Base-by-base conservation (phyloP, 805 yeast species). In the Maudiozyma serrabonitensis region DNA sequence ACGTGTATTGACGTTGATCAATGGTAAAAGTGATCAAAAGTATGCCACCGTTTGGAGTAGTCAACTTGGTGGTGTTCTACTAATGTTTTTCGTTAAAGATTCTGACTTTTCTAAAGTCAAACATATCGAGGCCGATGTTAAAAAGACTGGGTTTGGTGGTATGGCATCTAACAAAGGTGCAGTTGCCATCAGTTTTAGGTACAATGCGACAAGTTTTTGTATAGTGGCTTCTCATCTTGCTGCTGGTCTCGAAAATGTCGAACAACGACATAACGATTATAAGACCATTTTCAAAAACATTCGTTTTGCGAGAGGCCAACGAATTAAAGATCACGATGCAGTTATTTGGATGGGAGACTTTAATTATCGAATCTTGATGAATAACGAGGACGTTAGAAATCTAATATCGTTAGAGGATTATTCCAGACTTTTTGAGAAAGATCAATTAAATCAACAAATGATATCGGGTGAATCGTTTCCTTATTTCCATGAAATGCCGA, bases 81-180 rank as follows among this genome's bases (percentile, higher is more conserved):
- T 84, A 42, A 70, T 89, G 52, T 69, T 93, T 21, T 90, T 82
- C 63, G 78, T 82, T 5, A 79, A 78, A 52, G 78, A 78, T 41
- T 64, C 71, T 1, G 76, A 79, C 50, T 60, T 76, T 4, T 68
- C 73, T 11, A 70, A 75, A 45, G 75, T 89, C 34, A 74, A 78
- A 41, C 76, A 79, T 45, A 73, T 89, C 26, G 85, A 81, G 57
- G 81, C 90, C 1, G 76, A 84, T 35, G 77, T 81, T 38, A 90
- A 87, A 57, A 91, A 91, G 59, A 90, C 98, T 0, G 99, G 99
- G 0, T 75, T 91, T 46, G 95, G 96, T 32, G 99, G 99, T 6
- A 81, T 89, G 68, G 82, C 95, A 50, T 84, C 78, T 0, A 82
- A 81, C 57, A 82, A 87, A 63, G 96, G 96, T 4, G 95, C 87